Conservation (phyloP, 2,329 filamentous ascomycete species). For the Polytolypa hystricis region DNA sequence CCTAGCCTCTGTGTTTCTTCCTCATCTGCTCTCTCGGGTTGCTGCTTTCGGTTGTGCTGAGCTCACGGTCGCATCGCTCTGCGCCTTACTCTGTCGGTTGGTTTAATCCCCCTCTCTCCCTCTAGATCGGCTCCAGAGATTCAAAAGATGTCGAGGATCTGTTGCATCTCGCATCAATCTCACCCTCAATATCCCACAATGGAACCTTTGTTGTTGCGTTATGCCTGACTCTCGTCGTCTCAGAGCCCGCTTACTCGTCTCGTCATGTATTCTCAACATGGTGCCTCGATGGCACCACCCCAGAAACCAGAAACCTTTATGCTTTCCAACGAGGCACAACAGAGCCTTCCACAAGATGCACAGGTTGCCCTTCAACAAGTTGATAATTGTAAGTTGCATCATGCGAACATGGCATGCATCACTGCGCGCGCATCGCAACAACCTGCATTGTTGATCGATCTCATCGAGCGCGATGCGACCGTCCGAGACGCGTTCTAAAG, state of each 20-base stretch:
- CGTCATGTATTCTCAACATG: constrained; percentile 67
- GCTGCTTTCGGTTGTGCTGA: not conserved
- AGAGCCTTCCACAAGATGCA: constrained; percentile 89
- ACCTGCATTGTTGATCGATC: not conserved
- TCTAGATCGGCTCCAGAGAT: no score
- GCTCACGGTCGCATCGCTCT: not conserved
- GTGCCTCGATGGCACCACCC: constrained; percentile 73
- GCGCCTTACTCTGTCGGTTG: not conserved
- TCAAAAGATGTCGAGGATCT: no score
- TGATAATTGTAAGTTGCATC: constrained; percentile 70
- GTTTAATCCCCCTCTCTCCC: not conserved
- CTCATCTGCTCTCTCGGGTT: not conserved
- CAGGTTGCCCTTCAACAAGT: constrained; percentile 97
- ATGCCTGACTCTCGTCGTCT: constrained; percentile 1
- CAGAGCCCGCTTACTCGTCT: not conserved
- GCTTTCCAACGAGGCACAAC: constrained; percentile 92
- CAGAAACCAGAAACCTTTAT: constrained; percentile 99
- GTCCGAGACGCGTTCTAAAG: no score
- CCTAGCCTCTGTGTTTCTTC: constrained; percentile 1
- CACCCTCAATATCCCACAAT: not conserved
- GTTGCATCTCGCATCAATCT: no score
- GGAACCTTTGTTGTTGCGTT: not conserved
- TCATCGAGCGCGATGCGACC: no score
- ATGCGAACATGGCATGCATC: not conserved
- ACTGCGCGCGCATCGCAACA: not conserved